These are phyloP conservation scores for Sarocladiaceae sp. DNA, from an alignment of 2,329 filamentous ascomycete species.

Conservation along the genomic window DNA sequence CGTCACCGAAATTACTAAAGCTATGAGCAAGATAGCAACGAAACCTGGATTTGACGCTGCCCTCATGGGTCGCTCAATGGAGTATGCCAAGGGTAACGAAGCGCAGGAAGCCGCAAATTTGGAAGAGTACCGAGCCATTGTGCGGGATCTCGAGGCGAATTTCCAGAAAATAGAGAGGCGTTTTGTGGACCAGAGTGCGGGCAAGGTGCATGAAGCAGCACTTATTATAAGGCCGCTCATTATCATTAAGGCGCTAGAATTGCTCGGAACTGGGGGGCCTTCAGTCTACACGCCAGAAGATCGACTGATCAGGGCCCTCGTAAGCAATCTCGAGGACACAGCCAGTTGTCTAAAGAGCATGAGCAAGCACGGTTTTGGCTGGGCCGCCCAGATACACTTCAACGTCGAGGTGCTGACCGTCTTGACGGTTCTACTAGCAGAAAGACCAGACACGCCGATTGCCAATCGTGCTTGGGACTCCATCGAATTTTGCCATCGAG, in stretches of 20 bases:
- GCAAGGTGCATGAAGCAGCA: conserved; percentile 48
- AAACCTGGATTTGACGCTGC: conserved; percentile 43
- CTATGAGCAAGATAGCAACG: conserved; percentile 34
- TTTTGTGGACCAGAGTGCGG: conserved; percentile 47
- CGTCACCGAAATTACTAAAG: conserved; percentile 44
- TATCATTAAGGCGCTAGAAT: conserved; percentile 42
- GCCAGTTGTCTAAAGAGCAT: conserved; percentile 39
- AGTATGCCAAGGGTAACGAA: conserved; percentile 24
- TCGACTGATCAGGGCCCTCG: conserved; percentile 50
- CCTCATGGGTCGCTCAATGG: conserved; percentile 34
- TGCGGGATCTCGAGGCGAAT: conserved; percentile 37
- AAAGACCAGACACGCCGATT: conserved; percentile 42
- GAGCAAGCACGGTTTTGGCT: conserved; percentile 46
- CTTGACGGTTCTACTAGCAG: conserved; percentile 49
- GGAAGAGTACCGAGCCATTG: conserved; percentile 36
- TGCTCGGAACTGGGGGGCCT: conserved; percentile 32
- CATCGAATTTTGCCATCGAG: conserved; percentile 38
- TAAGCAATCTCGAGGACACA: conserved; percentile 43
- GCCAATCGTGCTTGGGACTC: conserved; percentile 50
- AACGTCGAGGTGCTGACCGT: conserved; percentile 53
- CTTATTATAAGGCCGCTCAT: conserved; percentile 41
- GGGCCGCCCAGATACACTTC: conserved; percentile 52
- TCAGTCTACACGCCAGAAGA: conserved; percentile 31
- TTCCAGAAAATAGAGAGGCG: conserved; percentile 42
- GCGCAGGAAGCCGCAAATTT: conserved; percentile 17